Evolutionary conservation across 2,329 filamentous ascomycete species (phyloP).

Genomic region (Paecilomyces formosus): DNA sequence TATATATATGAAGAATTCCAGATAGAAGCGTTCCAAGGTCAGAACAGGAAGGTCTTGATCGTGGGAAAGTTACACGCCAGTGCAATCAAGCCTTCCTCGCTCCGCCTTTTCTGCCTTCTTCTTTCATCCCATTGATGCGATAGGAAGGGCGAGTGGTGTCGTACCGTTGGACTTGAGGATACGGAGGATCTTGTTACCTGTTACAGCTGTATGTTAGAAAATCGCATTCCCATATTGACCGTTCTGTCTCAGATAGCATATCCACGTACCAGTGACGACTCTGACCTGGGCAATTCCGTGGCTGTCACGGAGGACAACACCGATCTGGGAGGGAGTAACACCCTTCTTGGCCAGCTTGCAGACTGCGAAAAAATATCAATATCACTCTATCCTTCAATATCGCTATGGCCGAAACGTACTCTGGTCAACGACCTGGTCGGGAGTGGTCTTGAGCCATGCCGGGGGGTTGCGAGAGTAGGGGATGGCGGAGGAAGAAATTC

Average conservation of each 20-base stretch:
- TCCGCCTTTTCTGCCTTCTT: slow-evolving; percentile 3
- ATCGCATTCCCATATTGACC: neutral
- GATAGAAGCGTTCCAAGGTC: neutral
- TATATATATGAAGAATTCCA: neutral
- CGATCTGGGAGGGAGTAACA: slow-evolving; percentile 96
- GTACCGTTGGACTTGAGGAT: slow-evolving; percentile 98
- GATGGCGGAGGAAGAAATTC: slow-evolving; percentile 90
- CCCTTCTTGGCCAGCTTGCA: slow-evolving; percentile 99
- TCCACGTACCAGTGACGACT: slow-evolving; percentile 78
- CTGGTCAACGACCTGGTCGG: slow-evolving; percentile 97
- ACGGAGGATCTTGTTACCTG: slow-evolving; percentile 99
- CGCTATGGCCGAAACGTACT: slow-evolving; percentile 30
- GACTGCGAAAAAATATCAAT: slow-evolving; percentile 33
- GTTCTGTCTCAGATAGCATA: slow-evolving; percentile 1
- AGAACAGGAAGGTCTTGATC: neutral
- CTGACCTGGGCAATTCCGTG: slow-evolving; percentile 98
- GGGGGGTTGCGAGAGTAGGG: slow-evolving; percentile 93
- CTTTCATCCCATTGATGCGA: slow-evolving; percentile 17
- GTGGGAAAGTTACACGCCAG: neutral
- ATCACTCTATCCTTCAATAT: neutral
- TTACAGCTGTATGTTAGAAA: slow-evolving; percentile 33
- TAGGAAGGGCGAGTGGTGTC: slow-evolving; percentile 25
- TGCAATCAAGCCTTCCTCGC: neutral
- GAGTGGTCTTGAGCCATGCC: slow-evolving; percentile 97
- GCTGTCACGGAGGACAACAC: slow-evolving; percentile 95